Evolutionary conservation across 495 filamentous ascomycete genomes (phyloP).

Genomic region (Podospora sp.): DNA sequence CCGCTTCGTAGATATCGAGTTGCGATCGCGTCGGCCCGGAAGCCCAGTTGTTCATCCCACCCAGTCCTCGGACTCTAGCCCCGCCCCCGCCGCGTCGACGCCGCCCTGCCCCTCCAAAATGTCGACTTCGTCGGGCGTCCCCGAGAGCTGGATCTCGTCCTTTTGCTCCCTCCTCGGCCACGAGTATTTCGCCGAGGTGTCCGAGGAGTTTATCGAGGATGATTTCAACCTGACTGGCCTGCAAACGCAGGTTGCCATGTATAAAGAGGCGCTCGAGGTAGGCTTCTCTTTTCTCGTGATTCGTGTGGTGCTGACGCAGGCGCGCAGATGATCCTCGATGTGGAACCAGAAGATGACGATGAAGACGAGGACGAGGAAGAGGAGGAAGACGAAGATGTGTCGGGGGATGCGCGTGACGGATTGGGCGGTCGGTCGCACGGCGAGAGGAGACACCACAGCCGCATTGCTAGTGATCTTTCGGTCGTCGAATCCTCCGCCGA

Average conservation of each 20-base stretch:
- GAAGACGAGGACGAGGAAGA: constrained; percentile 81
- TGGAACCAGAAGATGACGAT: constrained; percentile 92
- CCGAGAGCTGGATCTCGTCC: constrained; percentile 95
- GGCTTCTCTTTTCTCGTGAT: neutral
- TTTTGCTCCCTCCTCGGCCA: constrained; percentile 95
- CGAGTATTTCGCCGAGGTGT: constrained; percentile 98
- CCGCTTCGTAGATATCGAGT: constrained; percentile 28
- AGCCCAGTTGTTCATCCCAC: constrained; percentile 6
- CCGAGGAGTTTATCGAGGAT: constrained; percentile 99
- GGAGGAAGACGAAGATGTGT: constrained; percentile 76
- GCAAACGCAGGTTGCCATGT: constrained; percentile 95
- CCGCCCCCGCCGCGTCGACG: constrained; percentile 12
- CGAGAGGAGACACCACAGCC: constrained; percentile 76
- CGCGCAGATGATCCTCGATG: constrained; percentile 94
- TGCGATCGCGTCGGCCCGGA: constrained; percentile 28
- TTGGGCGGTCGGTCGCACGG: constrained; percentile 53
- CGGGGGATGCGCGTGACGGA: constrained; percentile 62
- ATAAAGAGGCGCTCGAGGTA: constrained; percentile 84
- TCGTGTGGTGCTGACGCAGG: constrained; percentile 22
- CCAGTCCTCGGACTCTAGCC: constrained; percentile 1
- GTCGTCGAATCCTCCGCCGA: constrained; percentile 96
- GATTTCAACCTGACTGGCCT: constrained; percentile 98
- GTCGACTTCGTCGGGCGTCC: constrained; percentile 78
- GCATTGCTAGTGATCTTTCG: constrained; percentile 86
- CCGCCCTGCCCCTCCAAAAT: constrained; percentile 32